Base-by-base conservation (phyloP, 2,329 filamentous ascomycete species). In the Septoria petroselini region DNA sequence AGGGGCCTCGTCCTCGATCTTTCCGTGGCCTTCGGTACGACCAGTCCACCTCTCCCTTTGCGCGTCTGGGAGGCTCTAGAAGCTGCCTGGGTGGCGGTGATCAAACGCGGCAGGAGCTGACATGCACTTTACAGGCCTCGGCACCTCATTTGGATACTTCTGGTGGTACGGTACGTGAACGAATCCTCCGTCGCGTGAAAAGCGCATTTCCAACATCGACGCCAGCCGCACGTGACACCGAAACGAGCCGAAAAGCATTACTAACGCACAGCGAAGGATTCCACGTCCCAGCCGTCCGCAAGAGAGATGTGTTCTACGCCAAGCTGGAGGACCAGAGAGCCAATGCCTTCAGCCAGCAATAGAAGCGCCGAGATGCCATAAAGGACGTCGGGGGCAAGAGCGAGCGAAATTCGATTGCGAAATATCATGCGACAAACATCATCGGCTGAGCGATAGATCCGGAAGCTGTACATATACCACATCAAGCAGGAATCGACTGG, bases 1-100 rank as follows among this genome's bases (percentile, higher is more conserved):
- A 76, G 79, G 68, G 76, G 75, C 66, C 73, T 85, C 53, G 81
- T 86, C 62, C 75, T 85, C 62, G 82, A 86, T 70, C 73, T 86
- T 63, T 81, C 79, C 64, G 80, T 83, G 66, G 79, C 81, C 59
- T 72, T 82, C 65, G 83, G 82, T 83, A 74, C 70, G 81, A 75
- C 37, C 19, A n/a, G 12, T 25, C 35, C 25, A 37, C 21, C 30
- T 35, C 41, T 18, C 41, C 15, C 33, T 23, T 17, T n/a, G 17
- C 31, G 39, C 31, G 38, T 38, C 46, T 42, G 35, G 37, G 30
- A 29, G 15, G 15, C n/a, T 8, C 15, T 21, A 14, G 15, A 12
- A 7, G n/a, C 29, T 18, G 21, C 33, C 14, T 14, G 5, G n/a
- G 38, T 41, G 7, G 15, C 8, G n/a, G 14, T 3, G 12, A 42